Percentiles rank a stretch among this genome's conserved stretches.
phyloP scores from a whole-genome alignment of 2,329 filamentous ascomycete genomes.

The Paecilomyces fulvus region DNA sequence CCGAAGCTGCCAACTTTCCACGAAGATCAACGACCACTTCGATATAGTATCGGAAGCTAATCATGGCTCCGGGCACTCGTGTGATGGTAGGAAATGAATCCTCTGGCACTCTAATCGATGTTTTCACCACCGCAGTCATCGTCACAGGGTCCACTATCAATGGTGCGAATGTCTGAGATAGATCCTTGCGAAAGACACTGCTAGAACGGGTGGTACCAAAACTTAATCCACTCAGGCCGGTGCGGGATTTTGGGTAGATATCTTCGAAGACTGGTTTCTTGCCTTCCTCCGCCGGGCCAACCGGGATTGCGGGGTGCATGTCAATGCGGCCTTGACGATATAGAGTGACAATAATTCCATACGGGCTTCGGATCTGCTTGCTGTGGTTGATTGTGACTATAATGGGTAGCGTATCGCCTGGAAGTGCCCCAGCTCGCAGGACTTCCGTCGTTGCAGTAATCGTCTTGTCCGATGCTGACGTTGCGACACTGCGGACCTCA shows the following conservation, averaged over 20 bases:
- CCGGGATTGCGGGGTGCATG: slow-evolving; percentile 56
- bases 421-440: slow-evolving; percentile 70
- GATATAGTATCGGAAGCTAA: slow-evolving; percentile 87
- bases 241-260: slow-evolving; percentile 77
- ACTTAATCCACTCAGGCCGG: slow-evolving; percentile 76
- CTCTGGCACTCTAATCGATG: slow-evolving; percentile 77
- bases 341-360: slow-evolving; percentile 85
- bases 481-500: slow-evolving; percentile 42
- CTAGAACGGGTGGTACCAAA: slow-evolving; percentile 78
- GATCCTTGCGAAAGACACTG: slow-evolving; percentile 90
- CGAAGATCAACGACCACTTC: slow-evolving; percentile 91
- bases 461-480: slow-evolving; percentile 58
- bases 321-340: slow-evolving; percentile 89
- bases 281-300: slow-evolving; percentile 55
- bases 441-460: slow-evolving; percentile 83
- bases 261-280: slow-evolving; percentile 69
- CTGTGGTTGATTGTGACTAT: slow-evolving; percentile 78
- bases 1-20: slow-evolving; percentile 70
- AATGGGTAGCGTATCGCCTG: slow-evolving; percentile 74
- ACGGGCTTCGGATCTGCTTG: slow-evolving; percentile 80
- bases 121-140: slow-evolving; percentile 69
- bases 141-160: slow-evolving; percentile 77
- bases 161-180: slow-evolving; percentile 80
- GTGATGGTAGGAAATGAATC: slow-evolving; percentile 88
- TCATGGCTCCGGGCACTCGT: slow-evolving; percentile 83